Evolutionary conservation across 176 grass and related monocot genomes (phyloP).

Genomic region (Oryza longistaminata): DNA sequence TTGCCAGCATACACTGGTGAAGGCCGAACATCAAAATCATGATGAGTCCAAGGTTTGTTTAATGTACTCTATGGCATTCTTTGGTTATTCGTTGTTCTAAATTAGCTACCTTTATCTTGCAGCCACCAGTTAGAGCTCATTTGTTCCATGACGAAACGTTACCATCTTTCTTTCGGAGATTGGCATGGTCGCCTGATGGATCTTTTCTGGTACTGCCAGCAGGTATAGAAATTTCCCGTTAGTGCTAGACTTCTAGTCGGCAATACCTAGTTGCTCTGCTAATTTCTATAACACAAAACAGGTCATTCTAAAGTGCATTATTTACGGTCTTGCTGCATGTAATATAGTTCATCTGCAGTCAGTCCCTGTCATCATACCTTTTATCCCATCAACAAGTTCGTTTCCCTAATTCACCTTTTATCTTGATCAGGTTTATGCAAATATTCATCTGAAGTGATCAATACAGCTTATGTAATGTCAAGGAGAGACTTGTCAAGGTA

Average conservation of each 20-base stretch:
- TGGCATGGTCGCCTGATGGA: conserved; percentile 94
- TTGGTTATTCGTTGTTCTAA: conserved; percentile 9
- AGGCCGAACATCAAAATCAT: conserved; percentile 59
- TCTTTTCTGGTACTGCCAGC: conserved; percentile 91
- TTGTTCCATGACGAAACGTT: conserved; percentile 96
- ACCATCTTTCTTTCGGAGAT: conserved; percentile 96
- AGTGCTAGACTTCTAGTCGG: not conserved
- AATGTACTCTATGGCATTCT: conserved; percentile 5
- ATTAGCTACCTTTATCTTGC: conserved; percentile 36
- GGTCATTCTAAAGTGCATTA: not conserved
- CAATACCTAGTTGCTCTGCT: not conserved
- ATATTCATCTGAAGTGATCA: conserved; percentile 65
- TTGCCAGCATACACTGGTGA: conserved; percentile 72
- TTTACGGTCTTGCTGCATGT: conserved; percentile 20
- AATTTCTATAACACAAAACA: not conserved
- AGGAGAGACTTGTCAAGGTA: conserved; percentile 96
- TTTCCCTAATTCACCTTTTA: conserved; percentile 24
- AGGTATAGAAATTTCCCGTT: conserved; percentile 47
- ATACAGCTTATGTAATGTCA: conserved; percentile 90
- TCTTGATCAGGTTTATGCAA: conserved; percentile 68
- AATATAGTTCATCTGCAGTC: conserved; percentile 18
- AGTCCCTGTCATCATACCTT: not conserved
- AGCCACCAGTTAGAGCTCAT: conserved; percentile 73
- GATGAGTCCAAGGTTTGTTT: conserved; percentile 82
- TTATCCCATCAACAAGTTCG: not conserved